A percentile compares a stretch with the other conserved stretches of the same genome.
Conservation (phyloP, 2,329 filamentous ascomycete species). For the Acephala macrosclerotiorum region DNA sequence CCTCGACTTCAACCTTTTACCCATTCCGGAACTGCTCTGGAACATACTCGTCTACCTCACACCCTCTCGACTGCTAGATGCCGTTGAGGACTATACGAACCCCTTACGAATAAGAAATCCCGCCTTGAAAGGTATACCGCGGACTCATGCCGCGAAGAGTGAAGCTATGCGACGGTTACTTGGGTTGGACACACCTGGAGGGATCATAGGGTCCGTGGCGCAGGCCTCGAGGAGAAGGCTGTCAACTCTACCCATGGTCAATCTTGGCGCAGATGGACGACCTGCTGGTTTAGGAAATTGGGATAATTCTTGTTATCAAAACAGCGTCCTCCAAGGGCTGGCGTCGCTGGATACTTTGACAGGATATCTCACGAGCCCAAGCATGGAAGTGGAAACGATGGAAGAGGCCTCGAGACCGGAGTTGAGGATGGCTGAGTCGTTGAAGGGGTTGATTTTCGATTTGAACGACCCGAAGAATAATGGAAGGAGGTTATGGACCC, state of each 20-base stretch:
- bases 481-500: constrained; percentile 82
- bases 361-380: constrained; percentile 65
- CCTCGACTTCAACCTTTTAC: constrained; percentile 47
- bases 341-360: constrained; percentile 77
- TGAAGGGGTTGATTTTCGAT: constrained; percentile 67
- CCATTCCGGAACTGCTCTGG: constrained; percentile 62
- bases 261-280: constrained; percentile 50
- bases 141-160: constrained; percentile 65
- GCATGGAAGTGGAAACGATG: constrained; percentile 40
- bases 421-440: constrained; percentile 44
- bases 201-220: constrained; percentile 64
- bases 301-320: constrained; percentile 98
- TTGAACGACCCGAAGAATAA: constrained; percentile 75
- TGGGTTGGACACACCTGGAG: constrained; percentile 60
- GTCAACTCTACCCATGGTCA: constrained; percentile 55
- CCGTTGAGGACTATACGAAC: constrained; percentile 53
- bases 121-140: constrained; percentile 46
- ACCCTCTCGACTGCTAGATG: constrained; percentile 64
- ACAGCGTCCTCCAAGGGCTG: constrained; percentile 88
- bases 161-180: constrained; percentile 69
- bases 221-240: constrained; percentile 64
- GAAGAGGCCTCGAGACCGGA: constrained; percentile 32
- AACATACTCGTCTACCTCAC: constrained; percentile 63
- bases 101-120: constrained; percentile 56
- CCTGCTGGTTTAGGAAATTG: constrained; percentile 83